phyloP scores from a whole-genome alignment of 768 basidiomycete species.

The Ephemerocybe angulata region DNA sequence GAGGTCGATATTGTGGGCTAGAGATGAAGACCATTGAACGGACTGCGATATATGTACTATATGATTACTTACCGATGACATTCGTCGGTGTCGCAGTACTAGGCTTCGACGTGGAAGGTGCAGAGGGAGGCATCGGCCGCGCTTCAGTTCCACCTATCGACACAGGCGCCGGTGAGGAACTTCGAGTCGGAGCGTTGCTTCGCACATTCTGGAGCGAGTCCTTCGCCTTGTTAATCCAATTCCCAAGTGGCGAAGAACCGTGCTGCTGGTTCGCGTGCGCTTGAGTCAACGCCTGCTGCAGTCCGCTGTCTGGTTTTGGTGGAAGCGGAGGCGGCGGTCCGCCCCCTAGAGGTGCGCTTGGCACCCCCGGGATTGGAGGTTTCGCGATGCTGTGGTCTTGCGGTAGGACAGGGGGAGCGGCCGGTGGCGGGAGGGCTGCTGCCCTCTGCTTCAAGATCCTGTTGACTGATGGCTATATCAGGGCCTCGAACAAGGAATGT shows the following conservation, averaged over 20 bases:
- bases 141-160: neutral
- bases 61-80: slow-evolving; percentile 36
- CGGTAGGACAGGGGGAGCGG: neutral
- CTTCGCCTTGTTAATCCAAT: neutral
- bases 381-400: neutral
- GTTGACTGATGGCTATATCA: slow-evolving; percentile 60
- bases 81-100: slow-evolving; percentile 34
- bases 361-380: no score
- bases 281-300: neutral
- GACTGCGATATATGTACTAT: neutral
- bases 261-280: neutral
- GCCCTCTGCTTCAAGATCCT: slow-evolving; percentile 80
- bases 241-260: neutral
- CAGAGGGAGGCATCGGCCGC: neutral
- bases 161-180: neutral
- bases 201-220: neutral
- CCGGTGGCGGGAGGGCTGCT: slow-evolving; percentile 8
- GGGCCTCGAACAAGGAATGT: slow-evolving; percentile 5
- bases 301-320: slow-evolving; percentile 7
- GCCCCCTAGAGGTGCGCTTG: neutral
- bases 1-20: slow-evolving; percentile 64
- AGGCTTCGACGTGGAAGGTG: neutral
- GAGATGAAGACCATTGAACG: slow-evolving; percentile 13
- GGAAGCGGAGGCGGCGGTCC: slow-evolving; percentile 6
- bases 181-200: neutral